Evolutionary conservation across 306 rosid genomes (phyloP).

Genomic region (Casuarina cunninghamiana): DNA sequence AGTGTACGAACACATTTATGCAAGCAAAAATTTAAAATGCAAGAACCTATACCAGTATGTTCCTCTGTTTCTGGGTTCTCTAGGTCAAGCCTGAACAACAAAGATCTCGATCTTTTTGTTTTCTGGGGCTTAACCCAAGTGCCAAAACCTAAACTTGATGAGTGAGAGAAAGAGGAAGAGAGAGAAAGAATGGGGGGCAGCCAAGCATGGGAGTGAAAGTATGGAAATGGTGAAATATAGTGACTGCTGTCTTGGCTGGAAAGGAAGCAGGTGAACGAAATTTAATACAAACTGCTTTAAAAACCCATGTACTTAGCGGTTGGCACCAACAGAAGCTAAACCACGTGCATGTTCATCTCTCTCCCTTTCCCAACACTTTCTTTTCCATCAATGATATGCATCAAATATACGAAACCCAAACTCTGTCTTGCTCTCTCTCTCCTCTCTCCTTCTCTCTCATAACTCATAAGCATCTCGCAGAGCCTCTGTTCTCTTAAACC

Average conservation of each 20-base stretch:
- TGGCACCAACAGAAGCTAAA: constrained; percentile 61
- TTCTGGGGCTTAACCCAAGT: constrained; percentile 34
- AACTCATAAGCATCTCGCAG: constrained; percentile 38
- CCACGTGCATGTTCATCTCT: constrained; percentile 66
- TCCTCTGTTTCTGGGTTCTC: constrained; percentile 12
- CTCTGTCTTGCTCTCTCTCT: constrained; percentile 18
- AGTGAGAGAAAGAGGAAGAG: constrained; percentile 26
- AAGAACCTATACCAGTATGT: constrained; percentile 30
- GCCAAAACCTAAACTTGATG: constrained; percentile 38
- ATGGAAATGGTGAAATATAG: constrained; percentile 40
- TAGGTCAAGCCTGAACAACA: constrained; percentile 25
- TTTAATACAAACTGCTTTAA: constrained; percentile 47
- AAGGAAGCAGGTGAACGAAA: constrained; percentile 64
- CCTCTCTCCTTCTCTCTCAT: constrained; percentile 25
- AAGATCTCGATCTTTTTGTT: constrained; percentile 40
- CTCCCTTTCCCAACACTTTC: constrained; percentile 11
- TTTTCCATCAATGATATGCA: constrained; percentile 29
- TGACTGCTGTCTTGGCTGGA: constrained; percentile 64
- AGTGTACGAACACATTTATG: constrained; percentile 24
- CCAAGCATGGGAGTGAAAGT: constrained; percentile 42
- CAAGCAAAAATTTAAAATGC: constrained; percentile 28
- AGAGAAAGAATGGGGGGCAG: constrained; percentile 42
- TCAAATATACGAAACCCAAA: constrained; percentile 34
- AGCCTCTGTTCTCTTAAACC: constrained; percentile 37
- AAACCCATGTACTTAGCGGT: constrained; percentile 47